A percentile compares a stretch with the other conserved stretches of the same genome.
phyloP scores from a whole-genome alignment of 1,284 basidiomycete genomes.

The Fomes fomentarius region DNA sequence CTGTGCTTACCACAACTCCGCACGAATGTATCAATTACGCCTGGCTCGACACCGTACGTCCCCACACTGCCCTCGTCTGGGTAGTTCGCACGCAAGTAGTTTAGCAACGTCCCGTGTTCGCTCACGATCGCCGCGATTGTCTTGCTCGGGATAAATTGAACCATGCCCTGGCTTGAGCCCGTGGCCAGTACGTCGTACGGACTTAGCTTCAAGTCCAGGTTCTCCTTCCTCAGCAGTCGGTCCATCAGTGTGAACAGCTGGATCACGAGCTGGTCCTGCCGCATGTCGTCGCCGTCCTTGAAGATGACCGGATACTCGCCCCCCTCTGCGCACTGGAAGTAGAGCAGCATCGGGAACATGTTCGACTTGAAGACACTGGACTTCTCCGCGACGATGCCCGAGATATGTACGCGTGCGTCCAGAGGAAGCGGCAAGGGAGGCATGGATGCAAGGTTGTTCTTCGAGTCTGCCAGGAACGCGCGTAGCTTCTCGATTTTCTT shows the following conservation, averaged over 20 bases:
- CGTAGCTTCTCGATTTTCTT: conserved; percentile 98
- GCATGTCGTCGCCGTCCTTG: conserved; percentile 98
- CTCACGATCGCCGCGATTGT: conserved; percentile 93
- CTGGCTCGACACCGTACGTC: conserved; percentile 90
- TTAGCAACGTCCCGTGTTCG: conserved; percentile 90
- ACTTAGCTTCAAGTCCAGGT: conserved; percentile 90
- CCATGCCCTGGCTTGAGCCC: conserved; percentile 92
- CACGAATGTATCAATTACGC: conserved; percentile 95
- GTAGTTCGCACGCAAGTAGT: conserved; percentile 84
- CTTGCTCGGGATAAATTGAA: conserved; percentile 94
- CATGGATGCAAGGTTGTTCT: conserved; percentile 78
- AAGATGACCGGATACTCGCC: conserved; percentile 94
- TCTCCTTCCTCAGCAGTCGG: conserved; percentile 90
- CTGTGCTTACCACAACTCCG: conserved; percentile 99
- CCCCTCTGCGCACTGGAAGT: conserved; percentile 81
- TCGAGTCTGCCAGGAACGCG: conserved; percentile 81
- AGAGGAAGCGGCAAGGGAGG: conserved; percentile 86
- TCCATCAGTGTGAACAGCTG: conserved; percentile 99
- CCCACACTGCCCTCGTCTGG: conserved; percentile 93
- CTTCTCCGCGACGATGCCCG: conserved; percentile 87
- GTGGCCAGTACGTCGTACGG: conserved; percentile 97
- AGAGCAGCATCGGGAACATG: conserved; percentile 89
- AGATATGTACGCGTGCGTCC: conserved; percentile 82
- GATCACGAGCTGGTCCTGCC: conserved; percentile 97
- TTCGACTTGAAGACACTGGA: conserved; percentile 98